Evolutionary conservation across 305 asterid genomes (phyloP).

Genomic region (Striga hermonthica): DNA sequence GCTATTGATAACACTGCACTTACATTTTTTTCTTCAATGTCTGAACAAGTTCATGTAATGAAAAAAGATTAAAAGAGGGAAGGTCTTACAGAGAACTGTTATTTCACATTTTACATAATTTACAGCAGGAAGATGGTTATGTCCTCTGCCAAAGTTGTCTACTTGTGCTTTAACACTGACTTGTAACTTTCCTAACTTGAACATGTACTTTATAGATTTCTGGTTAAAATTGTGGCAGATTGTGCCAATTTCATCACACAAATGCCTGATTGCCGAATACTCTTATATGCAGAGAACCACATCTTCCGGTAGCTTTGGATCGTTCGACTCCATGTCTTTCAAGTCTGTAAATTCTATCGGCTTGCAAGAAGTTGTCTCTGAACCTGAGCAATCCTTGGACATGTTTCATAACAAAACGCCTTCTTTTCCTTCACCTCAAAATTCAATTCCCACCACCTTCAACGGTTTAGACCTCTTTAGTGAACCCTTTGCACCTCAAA

Average conservation of each 20-base stretch:
- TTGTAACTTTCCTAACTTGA: conserved; percentile 8
- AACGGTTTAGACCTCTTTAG: conserved; percentile 49
- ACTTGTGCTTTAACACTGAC: conserved; percentile 10
- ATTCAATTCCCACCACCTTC: conserved; percentile 36
- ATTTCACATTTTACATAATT: neutral
- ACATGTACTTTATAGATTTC: conserved; percentile 8
- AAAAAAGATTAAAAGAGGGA: neutral
- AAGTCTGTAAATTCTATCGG: conserved; percentile 50
- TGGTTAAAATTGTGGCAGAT: neutral
- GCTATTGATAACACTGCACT: no score
- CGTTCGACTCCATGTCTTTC: conserved; percentile 56
- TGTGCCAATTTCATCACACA: neutral
- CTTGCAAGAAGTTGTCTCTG: conserved; percentile 40
- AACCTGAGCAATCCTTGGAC: conserved; percentile 41
- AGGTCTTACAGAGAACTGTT: neutral
- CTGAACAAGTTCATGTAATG: neutral
- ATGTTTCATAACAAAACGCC: conserved; percentile 33
- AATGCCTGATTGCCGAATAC: conserved; percentile 29
- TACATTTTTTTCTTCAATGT: neutral
- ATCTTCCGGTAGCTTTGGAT: conserved; percentile 60
- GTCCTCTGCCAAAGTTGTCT: conserved; percentile 18
- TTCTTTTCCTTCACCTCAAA: conserved; percentile 38
- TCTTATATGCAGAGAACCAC: conserved; percentile 55
- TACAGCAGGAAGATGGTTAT: neutral
- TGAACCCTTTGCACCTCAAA: conserved; percentile 50